These are phyloP conservation scores for Aquilaria agallochum DNA, from an alignment of 441 rosid species.

Conservation along the genomic window DNA sequence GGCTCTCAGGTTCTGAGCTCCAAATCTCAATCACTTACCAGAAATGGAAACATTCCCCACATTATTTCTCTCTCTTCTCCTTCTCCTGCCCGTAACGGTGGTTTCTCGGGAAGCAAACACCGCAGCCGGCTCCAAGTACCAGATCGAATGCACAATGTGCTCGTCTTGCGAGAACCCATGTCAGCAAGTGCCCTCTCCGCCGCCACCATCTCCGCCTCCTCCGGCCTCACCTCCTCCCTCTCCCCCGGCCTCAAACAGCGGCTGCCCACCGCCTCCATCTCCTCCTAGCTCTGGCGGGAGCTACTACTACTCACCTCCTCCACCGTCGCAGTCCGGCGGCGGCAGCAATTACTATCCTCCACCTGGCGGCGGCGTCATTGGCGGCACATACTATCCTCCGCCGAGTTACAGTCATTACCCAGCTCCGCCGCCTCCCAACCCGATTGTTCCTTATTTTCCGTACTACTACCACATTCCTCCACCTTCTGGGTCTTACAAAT, in stretches of 20 bases:
- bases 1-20: not conserved
- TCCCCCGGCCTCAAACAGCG: slow-evolving; percentile 33
- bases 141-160: slow-evolving; percentile 91
- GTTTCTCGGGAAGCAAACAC: slow-evolving; percentile 9
- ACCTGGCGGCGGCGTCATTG: slow-evolving; percentile 41
- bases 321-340: slow-evolving; percentile 34
- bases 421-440: slow-evolving; percentile 85
- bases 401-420: slow-evolving; percentile 50
- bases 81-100: slow-evolving; percentile 8
- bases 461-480: slow-evolving; percentile 77
- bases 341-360: slow-evolving; percentile 63
- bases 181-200: slow-evolving; percentile 35
- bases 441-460: slow-evolving; percentile 89
- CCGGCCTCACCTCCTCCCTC: slow-evolving; percentile 39
- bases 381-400: slow-evolving; percentile 58
- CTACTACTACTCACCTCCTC: slow-evolving; percentile 63
- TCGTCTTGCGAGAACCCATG: slow-evolving; percentile 71
- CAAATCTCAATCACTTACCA: not conserved
- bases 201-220: slow-evolving; percentile 42
- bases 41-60: slow-evolving; percentile 13
- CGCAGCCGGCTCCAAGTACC: slow-evolving; percentile 31
- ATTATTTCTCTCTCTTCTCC: slow-evolving; percentile 7
- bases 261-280: slow-evolving; percentile 76
- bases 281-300: slow-evolving; percentile 44
- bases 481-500: slow-evolving; percentile 30